Conservation (phyloP, 2,329 filamentous ascomycete genomes). For the Exophiala dermatitidis region DNA sequence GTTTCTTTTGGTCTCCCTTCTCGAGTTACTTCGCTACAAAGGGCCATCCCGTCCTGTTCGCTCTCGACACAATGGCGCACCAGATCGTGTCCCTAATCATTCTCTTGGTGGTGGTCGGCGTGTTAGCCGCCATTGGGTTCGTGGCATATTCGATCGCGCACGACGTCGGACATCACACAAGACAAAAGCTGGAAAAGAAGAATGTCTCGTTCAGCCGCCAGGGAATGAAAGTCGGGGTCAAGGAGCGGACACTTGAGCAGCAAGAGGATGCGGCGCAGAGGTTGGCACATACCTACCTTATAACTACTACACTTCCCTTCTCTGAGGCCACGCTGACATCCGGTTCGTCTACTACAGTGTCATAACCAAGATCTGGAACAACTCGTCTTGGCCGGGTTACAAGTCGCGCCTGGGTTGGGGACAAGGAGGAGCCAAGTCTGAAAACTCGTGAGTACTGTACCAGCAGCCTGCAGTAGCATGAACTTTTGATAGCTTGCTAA, state of each 20-base stretch:
- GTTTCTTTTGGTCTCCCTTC: no score
- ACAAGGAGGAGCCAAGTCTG: neutral
- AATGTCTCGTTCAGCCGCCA: conserved; percentile 55
- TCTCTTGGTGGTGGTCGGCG: conserved; percentile 47
- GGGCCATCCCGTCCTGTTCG: no score
- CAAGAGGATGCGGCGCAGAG: conserved; percentile 55
- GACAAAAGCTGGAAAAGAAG: conserved; percentile 57
- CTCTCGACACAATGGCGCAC: conserved; percentile 21
- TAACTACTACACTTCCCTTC: no score
- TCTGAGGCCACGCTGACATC: neutral
- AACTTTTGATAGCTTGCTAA: no score
- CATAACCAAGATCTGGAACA: conserved; percentile 45
- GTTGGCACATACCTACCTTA: conserved; percentile 27
- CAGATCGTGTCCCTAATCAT: conserved; percentile 50
- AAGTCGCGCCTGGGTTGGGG: conserved; percentile 39
- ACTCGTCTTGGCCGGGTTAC: conserved; percentile 41
- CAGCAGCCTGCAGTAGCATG: no score
- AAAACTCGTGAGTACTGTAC: no score
- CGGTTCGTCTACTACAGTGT: conserved; percentile 31
- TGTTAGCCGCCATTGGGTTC: conserved; percentile 49
- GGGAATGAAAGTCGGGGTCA: conserved; percentile 55
- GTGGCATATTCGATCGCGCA: conserved; percentile 52
- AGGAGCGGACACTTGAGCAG: conserved; percentile 50
- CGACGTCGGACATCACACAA: conserved; percentile 51
- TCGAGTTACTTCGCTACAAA: no score